These are phyloP conservation scores for Globisporangium irregulare DNA, from an alignment of 352 stramenopile genomes.

Conservation along the genomic window DNA sequence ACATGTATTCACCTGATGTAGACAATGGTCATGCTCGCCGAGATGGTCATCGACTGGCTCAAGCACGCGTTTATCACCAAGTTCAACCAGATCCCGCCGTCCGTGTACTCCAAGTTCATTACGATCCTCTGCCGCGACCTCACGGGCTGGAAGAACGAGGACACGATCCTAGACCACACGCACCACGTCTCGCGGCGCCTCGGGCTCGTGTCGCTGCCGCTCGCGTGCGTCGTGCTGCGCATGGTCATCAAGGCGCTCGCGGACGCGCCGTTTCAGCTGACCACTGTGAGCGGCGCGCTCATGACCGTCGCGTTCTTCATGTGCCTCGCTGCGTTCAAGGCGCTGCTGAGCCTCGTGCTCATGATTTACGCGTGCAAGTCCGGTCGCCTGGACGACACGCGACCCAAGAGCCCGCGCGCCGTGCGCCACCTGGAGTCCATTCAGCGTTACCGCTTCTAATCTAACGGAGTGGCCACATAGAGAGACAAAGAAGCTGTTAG, in stretches of 20 bases:
- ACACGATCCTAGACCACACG: slow-evolving; percentile 91
- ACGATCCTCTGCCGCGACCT: slow-evolving; percentile 94
- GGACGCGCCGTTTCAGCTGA: slow-evolving; percentile 38
- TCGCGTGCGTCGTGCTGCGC: slow-evolving; percentile 92
- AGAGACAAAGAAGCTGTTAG: not conserved
- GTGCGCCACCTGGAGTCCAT: slow-evolving; percentile 61
- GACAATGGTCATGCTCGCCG: slow-evolving; percentile 88
- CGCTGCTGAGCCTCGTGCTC: slow-evolving; percentile 64
- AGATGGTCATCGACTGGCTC: slow-evolving; percentile 97
- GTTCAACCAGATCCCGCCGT: slow-evolving; percentile 96
- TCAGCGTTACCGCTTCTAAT: slow-evolving; percentile 39
- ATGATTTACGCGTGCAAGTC: slow-evolving; percentile 78
- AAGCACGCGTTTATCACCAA: slow-evolving; percentile 99
- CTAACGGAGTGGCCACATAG: not conserved
- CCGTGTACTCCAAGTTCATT: slow-evolving; percentile 94
- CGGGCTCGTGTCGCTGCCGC: slow-evolving; percentile 91
- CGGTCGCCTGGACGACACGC: slow-evolving; percentile 59
- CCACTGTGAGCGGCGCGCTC: slow-evolving; percentile 36
- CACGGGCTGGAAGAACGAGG: slow-evolving; percentile 91
- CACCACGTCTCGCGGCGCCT: slow-evolving; percentile 93
- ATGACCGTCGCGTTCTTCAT: slow-evolving; percentile 65
- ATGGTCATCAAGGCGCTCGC: slow-evolving; percentile 69
- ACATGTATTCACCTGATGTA: slow-evolving; percentile 16
- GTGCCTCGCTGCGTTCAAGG: slow-evolving; percentile 77
- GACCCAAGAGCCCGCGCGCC: slow-evolving; percentile 61